Conservation (phyloP, 306 rosid species). For the Corylus heterophylla region DNA sequence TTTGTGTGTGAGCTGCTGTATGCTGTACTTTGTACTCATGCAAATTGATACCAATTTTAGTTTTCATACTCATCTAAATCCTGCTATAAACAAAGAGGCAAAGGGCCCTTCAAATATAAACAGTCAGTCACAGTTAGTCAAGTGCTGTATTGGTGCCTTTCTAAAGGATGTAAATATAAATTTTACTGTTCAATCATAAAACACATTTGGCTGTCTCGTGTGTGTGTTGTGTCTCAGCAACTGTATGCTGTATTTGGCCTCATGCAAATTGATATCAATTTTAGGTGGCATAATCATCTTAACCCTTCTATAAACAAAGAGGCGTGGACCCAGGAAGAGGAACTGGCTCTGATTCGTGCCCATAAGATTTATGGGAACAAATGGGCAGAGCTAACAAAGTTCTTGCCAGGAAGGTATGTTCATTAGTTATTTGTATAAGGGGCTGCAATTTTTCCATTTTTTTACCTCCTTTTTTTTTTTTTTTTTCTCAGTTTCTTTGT, state of each 20-base stretch:
- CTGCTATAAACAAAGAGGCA: no score
- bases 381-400: slow-evolving; percentile 96
- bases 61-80: no score
- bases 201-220: neutral
- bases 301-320: slow-evolving; percentile 96
- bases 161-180: neutral
- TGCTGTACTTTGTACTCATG: slow-evolving; percentile 15
- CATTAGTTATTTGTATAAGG: slow-evolving; percentile 1
- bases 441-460: slow-evolving; percentile 11
- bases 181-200: neutral
- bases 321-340: slow-evolving; percentile 99
- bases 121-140: no score
- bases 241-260: slow-evolving; percentile 11
- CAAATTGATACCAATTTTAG: slow-evolving; percentile 19
- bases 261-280: slow-evolving; percentile 22
- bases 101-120: no score
- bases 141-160: slow-evolving; percentile 1
- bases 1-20: slow-evolving; percentile 6
- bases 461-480: neutral
- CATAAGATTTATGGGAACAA: slow-evolving; percentile 90
- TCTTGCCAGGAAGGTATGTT: slow-evolving; percentile 89
- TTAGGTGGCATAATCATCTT: slow-evolving; percentile 99
- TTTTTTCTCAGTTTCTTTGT: neutral
- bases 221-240: slow-evolving; percentile 18
- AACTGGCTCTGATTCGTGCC: slow-evolving; percentile 86